Conservation (phyloP, 129 eudicot species). For the Flaveria sonorensis region DNA sequence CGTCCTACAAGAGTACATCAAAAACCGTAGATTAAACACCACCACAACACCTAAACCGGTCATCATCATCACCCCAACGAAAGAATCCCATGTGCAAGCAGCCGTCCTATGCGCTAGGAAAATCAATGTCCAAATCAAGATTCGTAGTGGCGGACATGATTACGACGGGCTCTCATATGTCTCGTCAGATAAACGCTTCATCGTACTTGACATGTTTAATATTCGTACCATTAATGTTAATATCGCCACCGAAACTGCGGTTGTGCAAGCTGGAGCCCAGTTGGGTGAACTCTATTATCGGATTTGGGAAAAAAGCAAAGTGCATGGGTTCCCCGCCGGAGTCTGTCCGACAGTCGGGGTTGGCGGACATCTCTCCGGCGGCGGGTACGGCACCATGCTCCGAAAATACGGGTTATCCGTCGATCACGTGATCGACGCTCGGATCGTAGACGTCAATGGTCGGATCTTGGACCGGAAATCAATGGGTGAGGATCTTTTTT, state of each 20-base stretch:
- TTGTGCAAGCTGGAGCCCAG: constrained; percentile 32
- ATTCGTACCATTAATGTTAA: constrained; percentile 14
- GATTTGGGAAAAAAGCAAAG: constrained; percentile 36
- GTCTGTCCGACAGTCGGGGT: constrained; percentile 39
- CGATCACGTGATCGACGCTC: constrained; percentile 37
- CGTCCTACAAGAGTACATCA: constrained; percentile 46
- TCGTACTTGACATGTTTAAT: constrained; percentile 40
- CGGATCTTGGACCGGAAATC: constrained; percentile 29
- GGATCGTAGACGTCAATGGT: constrained; percentile 30
- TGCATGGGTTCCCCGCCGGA: constrained; percentile 44
- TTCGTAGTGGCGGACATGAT: constrained; percentile 44
- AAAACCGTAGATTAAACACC: constrained; percentile 49
- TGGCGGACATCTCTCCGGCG: constrained; percentile 40
- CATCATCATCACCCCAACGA: constrained; percentile 42
- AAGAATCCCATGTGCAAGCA: constrained; percentile 48
- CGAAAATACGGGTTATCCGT: constrained; percentile 41
- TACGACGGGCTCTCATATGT: constrained; percentile 39
- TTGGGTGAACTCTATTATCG: constrained; percentile 39
- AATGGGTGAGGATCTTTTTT: constrained; percentile 44
- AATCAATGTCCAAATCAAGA: constrained; percentile 33
- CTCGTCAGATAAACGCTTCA: constrained; percentile 21
- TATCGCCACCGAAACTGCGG: constrained; percentile 26
- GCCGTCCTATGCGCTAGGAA: constrained; percentile 44
- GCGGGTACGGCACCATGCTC: constrained; percentile 46
- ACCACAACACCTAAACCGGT: constrained; percentile 47